Evolutionary conservation across 73 alveolate species (phyloP).

Genomic region (Paramecium tetraurelia): DNA sequence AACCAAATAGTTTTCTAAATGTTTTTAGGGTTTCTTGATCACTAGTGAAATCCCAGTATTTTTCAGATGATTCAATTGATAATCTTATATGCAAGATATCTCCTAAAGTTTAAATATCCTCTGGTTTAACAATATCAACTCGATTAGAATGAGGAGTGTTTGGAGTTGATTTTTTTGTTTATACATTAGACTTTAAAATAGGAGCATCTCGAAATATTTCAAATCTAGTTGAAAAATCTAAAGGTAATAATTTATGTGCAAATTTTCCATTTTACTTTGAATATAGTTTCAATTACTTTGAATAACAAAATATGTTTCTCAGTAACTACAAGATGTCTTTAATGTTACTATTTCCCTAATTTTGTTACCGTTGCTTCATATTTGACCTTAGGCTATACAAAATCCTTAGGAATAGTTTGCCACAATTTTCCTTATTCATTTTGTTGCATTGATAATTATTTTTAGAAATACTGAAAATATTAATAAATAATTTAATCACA

Average conservation of each 20-base stretch:
- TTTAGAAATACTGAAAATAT: background rate
- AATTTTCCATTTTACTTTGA: background rate
- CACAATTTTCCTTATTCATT: background rate
- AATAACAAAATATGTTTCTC: background rate
- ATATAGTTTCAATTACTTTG: background rate
- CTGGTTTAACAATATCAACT: constrained; percentile 32
- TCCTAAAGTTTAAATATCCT: background rate
- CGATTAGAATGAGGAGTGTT: background rate
- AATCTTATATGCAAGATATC: constrained; percentile 2
- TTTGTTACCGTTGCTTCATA: constrained; percentile 1
- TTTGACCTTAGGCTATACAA: background rate
- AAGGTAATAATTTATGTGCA: background rate
- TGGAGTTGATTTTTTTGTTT: constrained; percentile 1
- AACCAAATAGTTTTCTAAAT: constrained; percentile 52
- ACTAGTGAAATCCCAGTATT: constrained; percentile 35
- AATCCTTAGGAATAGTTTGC: constrained; percentile 1
- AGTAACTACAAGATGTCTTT: background rate
- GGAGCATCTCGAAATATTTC: constrained; percentile 28
- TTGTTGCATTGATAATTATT: background rate
- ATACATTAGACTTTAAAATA: background rate
- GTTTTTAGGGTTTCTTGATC: constrained; percentile 18
- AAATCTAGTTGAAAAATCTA: constrained; percentile 16
- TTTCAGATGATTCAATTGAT: background rate
- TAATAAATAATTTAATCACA: background rate
- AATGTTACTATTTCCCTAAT: background rate